Evolutionary conservation across 106 monocot species (phyloP).

Genomic region (Phalaenopsis aphrodite): DNA sequence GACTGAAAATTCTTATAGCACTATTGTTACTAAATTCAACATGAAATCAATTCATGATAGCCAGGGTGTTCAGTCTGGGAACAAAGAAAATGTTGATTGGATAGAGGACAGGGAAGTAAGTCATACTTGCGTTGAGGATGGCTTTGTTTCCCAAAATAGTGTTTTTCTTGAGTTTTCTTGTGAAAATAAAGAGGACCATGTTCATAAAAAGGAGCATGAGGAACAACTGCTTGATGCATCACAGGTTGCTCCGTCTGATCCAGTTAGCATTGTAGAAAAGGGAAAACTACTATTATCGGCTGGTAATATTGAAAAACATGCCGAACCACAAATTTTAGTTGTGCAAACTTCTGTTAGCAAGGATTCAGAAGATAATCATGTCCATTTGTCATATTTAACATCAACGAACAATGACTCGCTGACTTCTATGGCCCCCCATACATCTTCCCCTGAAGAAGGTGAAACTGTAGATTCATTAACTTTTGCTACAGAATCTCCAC

Average conservation of each 20-base stretch:
- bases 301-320: neutral
- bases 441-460: conserved; percentile 6
- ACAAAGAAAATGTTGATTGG: neutral
- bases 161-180: neutral
- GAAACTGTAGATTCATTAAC: neutral
- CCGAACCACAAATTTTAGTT: conserved; percentile 9
- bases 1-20: neutral
- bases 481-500: neutral
- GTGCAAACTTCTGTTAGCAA: conserved; percentile 20
- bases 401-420: neutral
- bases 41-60: neutral
- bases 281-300: conserved; percentile 8
- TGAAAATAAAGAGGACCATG: conserved; percentile 1
- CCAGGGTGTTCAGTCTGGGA: neutral
- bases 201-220: conserved; percentile 8
- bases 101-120: too few relatives aligned
- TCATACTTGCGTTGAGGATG: neutral
- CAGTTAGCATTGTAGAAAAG: conserved; percentile 11
- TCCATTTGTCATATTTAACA: conserved; percentile 7
- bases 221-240: conserved; percentile 4
- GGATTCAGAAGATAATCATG: conserved; percentile 24
- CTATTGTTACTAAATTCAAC: neutral
- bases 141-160: conserved; percentile 2
- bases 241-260: neutral
- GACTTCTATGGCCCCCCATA: conserved; percentile 12